Evolutionary conservation across 2,329 filamentous ascomycete species (phyloP).

Genomic region (Penicillium rolfsii): DNA sequence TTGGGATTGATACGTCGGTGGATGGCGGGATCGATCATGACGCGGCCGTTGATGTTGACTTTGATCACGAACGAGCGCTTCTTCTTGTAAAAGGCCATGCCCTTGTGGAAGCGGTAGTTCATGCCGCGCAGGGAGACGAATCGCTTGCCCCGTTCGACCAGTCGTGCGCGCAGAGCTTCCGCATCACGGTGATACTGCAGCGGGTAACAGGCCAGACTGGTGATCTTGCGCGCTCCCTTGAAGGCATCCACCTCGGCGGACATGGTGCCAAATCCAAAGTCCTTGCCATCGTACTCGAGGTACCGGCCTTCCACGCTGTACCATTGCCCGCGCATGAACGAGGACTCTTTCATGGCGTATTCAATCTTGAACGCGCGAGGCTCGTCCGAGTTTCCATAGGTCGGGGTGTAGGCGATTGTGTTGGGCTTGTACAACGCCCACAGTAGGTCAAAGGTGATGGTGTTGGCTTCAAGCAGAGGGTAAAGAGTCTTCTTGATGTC

Average conservation of each 20-base stretch:
- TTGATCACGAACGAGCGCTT: conserved; percentile 70
- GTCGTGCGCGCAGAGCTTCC: conserved; percentile 62
- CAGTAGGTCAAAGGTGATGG: conserved; percentile 84
- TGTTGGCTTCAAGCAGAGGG: conserved; percentile 76
- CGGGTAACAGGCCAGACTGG: conserved; percentile 74
- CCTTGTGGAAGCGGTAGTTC: conserved; percentile 80
- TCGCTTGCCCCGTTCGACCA: conserved; percentile 81
- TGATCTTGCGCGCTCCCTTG: conserved; percentile 81
- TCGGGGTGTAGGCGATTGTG: conserved; percentile 74
- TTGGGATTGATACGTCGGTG: conserved; percentile 86
- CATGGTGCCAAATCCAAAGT: conserved; percentile 75
- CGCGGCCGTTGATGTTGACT: conserved; percentile 80
- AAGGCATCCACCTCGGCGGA: conserved; percentile 72
- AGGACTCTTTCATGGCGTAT: conserved; percentile 69
- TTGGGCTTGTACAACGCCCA: conserved; percentile 91
- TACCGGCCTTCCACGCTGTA: conserved; percentile 76
- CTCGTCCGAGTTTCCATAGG: conserved; percentile 75
- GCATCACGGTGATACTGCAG: conserved; percentile 78
- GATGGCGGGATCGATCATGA: conserved; percentile 84
- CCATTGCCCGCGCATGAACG: conserved; percentile 72
- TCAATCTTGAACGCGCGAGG: conserved; percentile 83
- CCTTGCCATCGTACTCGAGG: conserved; percentile 85
- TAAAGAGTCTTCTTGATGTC: conserved; percentile 78
- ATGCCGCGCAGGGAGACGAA: conserved; percentile 81
- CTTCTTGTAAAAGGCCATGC: conserved; percentile 82